phyloP scores from a whole-genome alignment of 2,329 filamentous ascomycete species.

The Madurella fahalii region DNA sequence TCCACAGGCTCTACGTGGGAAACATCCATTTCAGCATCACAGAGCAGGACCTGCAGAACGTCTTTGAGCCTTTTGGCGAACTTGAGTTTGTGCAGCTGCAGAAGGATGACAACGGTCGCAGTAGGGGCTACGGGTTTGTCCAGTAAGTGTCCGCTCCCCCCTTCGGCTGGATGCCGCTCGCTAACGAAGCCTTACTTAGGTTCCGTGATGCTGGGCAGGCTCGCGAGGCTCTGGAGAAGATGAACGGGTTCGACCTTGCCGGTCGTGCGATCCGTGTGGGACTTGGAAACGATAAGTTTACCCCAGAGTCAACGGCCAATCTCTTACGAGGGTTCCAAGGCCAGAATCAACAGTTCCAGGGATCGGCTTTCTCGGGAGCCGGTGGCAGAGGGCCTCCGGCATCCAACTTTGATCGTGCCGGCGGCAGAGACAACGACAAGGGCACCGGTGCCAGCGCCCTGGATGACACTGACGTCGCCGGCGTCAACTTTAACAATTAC shows the following conservation, averaged over 20 bases:
- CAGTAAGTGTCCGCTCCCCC: constrained; percentile 62
- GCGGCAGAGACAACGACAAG: constrained; percentile 85
- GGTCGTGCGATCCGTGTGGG: constrained; percentile 96
- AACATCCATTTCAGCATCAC: constrained; percentile 99
- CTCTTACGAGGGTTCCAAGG: constrained; percentile 88
- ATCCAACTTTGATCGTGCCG: constrained; percentile 86
- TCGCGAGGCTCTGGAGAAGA: constrained; percentile 92
- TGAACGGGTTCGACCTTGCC: constrained; percentile 98
- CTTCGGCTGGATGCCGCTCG: not conserved
- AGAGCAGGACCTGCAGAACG: constrained; percentile 89
- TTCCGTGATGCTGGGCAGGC: constrained; percentile 88
- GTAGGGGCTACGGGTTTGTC: constrained; percentile 95
- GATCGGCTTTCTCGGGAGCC: constrained; percentile 85
- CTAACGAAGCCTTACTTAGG: constrained; percentile 50
- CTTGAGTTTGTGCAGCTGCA: constrained; percentile 97
- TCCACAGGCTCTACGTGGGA: constrained; percentile 96
- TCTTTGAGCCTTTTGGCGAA: constrained; percentile 96
- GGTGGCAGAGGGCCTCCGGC: constrained; percentile 82
- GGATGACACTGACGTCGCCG: constrained; percentile 95
- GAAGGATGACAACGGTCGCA: constrained; percentile 87
- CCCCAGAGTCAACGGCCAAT: constrained; percentile 90
- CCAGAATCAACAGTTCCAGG: constrained; percentile 73
- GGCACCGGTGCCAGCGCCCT: constrained; percentile 87
- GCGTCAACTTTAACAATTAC: constrained; percentile 99
- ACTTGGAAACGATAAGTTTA: constrained; percentile 99